Base-by-base conservation (phyloP, 2,329 filamentous ascomycete genomes). In the Sporothrix globosa region DNA sequence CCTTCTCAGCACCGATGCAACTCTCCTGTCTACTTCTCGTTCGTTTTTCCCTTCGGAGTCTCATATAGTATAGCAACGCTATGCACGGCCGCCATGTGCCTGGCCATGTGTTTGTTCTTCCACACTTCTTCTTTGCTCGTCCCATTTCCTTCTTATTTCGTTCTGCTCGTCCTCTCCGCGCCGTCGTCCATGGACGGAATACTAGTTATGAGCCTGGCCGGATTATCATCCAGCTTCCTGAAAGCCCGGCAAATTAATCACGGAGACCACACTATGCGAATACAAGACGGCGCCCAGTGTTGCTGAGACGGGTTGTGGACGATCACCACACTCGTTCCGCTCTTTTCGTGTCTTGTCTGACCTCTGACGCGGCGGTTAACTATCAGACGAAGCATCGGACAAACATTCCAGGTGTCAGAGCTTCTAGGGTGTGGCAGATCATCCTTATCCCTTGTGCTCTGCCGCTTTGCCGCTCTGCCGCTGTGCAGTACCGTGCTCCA, bases 361-460 rank as follows among this genome's bases (percentile, higher is more conserved):
- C 48, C 50, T 34, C 27, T 44, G 65, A 41, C 34, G 65, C 50
- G 17, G 14, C 65, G 30, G 21, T 34, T 52, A 56, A 58, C 52
- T 34, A 41, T 56, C 66, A 68, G 66, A 48, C 66, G 52, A 68
- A 58, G 52, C 34, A 39, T 14, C 9, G 19, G 39, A 39, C 50
- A 68, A 27, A 68, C 66, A 58, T 48, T 56, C 39, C 39, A 68
- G 52, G 66, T 68, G 66, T 68, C 66, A 68, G 52, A 68, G 66
- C 52, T 44, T 13, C 66, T 30, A 50, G 48, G 48, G 21, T 52
- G 50, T 56, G 34, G 65, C 65, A 67, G 65, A 67, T 54, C 65
- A 27, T 56, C 41, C 44, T 56, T 34, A 41, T 68, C 52, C 52
- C 52, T 48, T 48, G 24, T 68, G 21, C 39, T 46, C 34, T 46